These are phyloP conservation scores for Fusarium duplospermum DNA, from an alignment of 2,329 filamentous ascomycete genomes.

Conservation along the genomic window DNA sequence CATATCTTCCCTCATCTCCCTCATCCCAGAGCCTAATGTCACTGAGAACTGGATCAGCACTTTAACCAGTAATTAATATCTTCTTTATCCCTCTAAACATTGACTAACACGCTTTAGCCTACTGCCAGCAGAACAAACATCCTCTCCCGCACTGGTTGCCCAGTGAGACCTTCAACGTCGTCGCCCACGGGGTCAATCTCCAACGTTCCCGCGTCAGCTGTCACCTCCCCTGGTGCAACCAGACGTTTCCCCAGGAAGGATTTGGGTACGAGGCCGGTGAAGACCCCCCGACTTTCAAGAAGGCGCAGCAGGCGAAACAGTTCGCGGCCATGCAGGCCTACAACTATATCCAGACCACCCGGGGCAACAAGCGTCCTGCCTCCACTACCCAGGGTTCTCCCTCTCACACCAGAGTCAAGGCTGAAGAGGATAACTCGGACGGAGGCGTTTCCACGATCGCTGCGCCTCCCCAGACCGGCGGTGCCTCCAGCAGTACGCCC, in stretches of 20 bases:
- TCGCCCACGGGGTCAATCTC: slow-evolving; percentile 22
- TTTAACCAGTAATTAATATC: slow-evolving; percentile 40
- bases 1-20: slow-evolving; percentile 53
- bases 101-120: slow-evolving; percentile 14
- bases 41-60: slow-evolving; percentile 46
- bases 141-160: slow-evolving; percentile 4
- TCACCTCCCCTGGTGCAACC: slow-evolving; percentile 30
- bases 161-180: slow-evolving; percentile 29
- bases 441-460: slow-evolving; percentile 3
- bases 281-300: slow-evolving; percentile 52
- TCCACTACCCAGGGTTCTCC: slow-evolving; percentile 10
- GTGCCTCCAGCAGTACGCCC: background rate
- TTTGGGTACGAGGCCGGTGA: slow-evolving; percentile 48
- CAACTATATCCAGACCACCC: slow-evolving; percentile 5
- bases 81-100: background rate
- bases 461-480: background rate
- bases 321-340: slow-evolving; percentile 62
- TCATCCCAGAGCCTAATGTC: slow-evolving; percentile 44
- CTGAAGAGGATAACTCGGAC: slow-evolving; percentile 24
- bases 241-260: slow-evolving; percentile 46
- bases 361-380: slow-evolving; percentile 12
- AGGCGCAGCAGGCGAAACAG: slow-evolving; percentile 65
- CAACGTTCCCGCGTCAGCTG: slow-evolving; percentile 45
- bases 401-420: slow-evolving; percentile 24
- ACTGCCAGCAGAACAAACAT: slow-evolving; percentile 15